Evolutionary conservation across 2,329 filamentous ascomycete genomes (phyloP).

Genomic region (Fusarium floridanum): DNA sequence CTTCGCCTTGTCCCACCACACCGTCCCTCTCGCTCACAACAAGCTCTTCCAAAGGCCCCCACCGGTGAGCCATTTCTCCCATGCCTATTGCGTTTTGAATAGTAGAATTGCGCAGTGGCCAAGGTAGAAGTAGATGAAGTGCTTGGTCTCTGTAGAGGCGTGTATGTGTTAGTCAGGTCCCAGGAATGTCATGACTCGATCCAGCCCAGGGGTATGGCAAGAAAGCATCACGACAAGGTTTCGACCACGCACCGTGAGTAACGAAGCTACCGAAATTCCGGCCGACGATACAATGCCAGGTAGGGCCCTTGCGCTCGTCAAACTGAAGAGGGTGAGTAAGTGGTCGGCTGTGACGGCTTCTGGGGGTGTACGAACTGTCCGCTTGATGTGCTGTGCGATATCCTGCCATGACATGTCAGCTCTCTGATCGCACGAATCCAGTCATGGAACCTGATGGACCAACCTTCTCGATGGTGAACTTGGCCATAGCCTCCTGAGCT

Average conservation of each 20-base stretch:
- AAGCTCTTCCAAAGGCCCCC: slow-evolving; percentile 48
- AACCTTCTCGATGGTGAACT: slow-evolving; percentile 74
- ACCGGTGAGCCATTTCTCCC: slow-evolving; percentile 46
- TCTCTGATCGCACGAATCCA: neutral
- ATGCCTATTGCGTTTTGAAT: slow-evolving; percentile 93
- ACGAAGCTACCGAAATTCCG: slow-evolving; percentile 99
- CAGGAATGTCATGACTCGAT: neutral
- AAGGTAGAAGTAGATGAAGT: slow-evolving; percentile 99
- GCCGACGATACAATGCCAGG: slow-evolving; percentile 99
- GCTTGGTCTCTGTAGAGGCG: slow-evolving; percentile 85
- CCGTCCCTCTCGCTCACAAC: slow-evolving; percentile 41
- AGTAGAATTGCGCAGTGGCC: slow-evolving; percentile 98
- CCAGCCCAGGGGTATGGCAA: slow-evolving; percentile 8
- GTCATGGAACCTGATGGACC: slow-evolving; percentile 16
- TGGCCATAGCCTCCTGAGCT: slow-evolving; percentile 74
- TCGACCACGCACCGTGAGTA: slow-evolving; percentile 81
- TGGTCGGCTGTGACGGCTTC: slow-evolving; percentile 21
- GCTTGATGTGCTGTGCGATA: slow-evolving; percentile 96
- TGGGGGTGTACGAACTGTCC: slow-evolving; percentile 70
- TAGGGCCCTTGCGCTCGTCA: slow-evolving; percentile 95
- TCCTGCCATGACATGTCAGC: slow-evolving; percentile 69
- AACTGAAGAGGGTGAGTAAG: slow-evolving; percentile 70
- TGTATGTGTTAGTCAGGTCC: slow-evolving; percentile 26
- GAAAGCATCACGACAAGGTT: slow-evolving; percentile 7
- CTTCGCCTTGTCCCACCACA: slow-evolving; percentile 34